Conservation (phyloP, 179 eudicot species). For the Patellifolia procumbens region DNA sequence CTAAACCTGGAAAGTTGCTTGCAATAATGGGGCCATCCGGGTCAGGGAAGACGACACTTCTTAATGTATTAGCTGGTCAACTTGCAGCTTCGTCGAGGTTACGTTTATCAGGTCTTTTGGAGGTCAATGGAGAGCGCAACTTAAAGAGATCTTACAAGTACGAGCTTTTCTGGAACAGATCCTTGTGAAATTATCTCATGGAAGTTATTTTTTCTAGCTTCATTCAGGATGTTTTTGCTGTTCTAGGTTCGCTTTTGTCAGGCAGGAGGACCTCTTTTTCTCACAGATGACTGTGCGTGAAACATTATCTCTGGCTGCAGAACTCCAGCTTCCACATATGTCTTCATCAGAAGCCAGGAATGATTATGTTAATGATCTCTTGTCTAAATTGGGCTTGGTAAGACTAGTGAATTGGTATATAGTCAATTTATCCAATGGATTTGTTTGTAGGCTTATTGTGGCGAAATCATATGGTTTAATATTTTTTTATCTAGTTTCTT, state of each 20-base stretch:
- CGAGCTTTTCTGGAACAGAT: slow-evolving; percentile 18
- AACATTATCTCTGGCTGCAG: slow-evolving; percentile 91
- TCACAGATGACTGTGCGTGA: slow-evolving; percentile 97
- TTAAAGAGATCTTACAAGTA: slow-evolving; percentile 72
- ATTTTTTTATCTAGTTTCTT: background rate
- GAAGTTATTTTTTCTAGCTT: slow-evolving; percentile 4
- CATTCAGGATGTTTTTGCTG: slow-evolving; percentile 10
- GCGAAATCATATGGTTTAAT: background rate
- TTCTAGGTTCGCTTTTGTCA: slow-evolving; percentile 83
- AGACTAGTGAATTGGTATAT: slow-evolving; percentile 26
- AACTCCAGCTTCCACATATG: slow-evolving; percentile 82
- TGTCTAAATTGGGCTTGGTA: slow-evolving; percentile 91
- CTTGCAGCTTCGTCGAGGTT: slow-evolving; percentile 68
- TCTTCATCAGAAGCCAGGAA: slow-evolving; percentile 74
- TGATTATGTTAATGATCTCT: slow-evolving; percentile 76
- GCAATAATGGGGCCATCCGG: slow-evolving; percentile 99
- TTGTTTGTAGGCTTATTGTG: background rate
- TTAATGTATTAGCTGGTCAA: slow-evolving; percentile 90
- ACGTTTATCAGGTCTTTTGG: slow-evolving; percentile 84
- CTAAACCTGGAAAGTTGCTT: slow-evolving; percentile 85
- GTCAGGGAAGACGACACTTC: slow-evolving; percentile 95
- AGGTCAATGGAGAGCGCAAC: slow-evolving; percentile 71
- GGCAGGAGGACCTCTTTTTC: slow-evolving; percentile 98
- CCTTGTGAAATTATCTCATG: background rate
- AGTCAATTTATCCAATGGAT: background rate